Evolutionary conservation across 2,329 filamentous ascomycete species (phyloP).

Genomic region (Polytolypa hystricis): DNA sequence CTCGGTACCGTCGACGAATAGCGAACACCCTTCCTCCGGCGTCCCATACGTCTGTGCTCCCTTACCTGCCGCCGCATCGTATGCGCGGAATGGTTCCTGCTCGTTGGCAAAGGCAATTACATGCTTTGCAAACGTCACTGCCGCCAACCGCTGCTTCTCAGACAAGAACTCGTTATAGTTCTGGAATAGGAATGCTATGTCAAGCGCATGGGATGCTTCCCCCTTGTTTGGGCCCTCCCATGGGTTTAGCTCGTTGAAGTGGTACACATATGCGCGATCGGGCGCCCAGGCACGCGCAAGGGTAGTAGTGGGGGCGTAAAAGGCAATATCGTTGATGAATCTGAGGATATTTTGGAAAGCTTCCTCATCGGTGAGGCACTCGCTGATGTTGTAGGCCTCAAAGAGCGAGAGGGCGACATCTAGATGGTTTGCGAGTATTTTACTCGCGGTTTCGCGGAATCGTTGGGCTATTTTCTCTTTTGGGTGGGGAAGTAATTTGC

Average conservation of each 20-base stretch:
- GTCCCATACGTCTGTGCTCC: too few species aligned
- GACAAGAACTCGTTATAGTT: slow-evolving; percentile 21
- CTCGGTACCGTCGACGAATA: too few species aligned
- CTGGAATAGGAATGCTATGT: slow-evolving; percentile 36
- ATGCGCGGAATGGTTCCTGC: too few species aligned
- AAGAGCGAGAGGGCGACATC: background rate
- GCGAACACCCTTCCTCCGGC: too few species aligned
- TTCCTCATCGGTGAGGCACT: background rate
- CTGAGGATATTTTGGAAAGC: slow-evolving; percentile 27
- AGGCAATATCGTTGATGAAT: slow-evolving; percentile 37
- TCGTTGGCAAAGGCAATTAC: background rate
- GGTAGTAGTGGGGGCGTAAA: slow-evolving; percentile 33
- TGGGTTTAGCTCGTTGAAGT: slow-evolving; percentile 39
- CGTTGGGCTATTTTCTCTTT: background rate
- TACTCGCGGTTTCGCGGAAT: background rate
- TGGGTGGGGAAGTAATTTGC: background rate
- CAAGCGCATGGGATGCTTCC: slow-evolving; percentile 34
- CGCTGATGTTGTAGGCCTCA: background rate
- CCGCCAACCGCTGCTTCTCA: background rate
- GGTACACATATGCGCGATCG: slow-evolving; percentile 27
- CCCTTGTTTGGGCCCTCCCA: slow-evolving; percentile 35
- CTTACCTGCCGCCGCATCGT: too few species aligned
- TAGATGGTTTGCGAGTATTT: background rate
- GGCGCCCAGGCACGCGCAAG: slow-evolving; percentile 28
- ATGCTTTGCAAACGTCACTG: background rate